A percentile compares a stretch with the other conserved stretches of the same genome.
Conservation (phyloP, 192 early-diverging fungal genomes). For the Backusella liffmaniae region DNA sequence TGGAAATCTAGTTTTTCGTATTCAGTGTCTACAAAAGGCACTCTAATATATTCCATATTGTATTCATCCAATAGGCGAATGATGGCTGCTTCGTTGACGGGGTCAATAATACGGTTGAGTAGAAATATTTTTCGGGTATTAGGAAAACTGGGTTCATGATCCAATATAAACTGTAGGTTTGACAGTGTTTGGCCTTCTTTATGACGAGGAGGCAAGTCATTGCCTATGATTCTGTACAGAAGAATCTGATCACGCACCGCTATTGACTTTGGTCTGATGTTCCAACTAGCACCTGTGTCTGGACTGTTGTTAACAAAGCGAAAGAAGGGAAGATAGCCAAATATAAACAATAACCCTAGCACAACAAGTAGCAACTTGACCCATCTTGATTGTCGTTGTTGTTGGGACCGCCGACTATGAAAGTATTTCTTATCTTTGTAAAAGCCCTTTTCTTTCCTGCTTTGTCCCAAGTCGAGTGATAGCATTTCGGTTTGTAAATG, state of each 20-base stretch:
- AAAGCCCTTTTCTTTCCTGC: constrained; percentile 2
- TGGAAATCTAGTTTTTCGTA: constrained; percentile 56
- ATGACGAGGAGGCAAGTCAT: constrained; percentile 63
- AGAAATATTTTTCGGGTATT: constrained; percentile 59
- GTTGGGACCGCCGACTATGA: background rate
- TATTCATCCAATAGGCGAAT: constrained; percentile 50
- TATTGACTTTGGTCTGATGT: background rate
- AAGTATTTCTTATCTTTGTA: constrained; percentile 21
- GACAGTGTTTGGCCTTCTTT: constrained; percentile 58
- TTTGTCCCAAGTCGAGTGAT: constrained; percentile 14
- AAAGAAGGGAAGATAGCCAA: constrained; percentile 12
- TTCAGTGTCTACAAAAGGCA: constrained; percentile 54
- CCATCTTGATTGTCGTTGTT: constrained; percentile 11
- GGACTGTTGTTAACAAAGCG: background rate
- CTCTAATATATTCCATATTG: constrained; percentile 51
- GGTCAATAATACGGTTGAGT: constrained; percentile 60
- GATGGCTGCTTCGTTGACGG: constrained; percentile 51
- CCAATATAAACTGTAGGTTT: constrained; percentile 58
- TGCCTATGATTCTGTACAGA: constrained; percentile 58
- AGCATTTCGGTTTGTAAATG: constrained; percentile 12
- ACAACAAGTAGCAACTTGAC: constrained; percentile 13
- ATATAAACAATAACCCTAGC: background rate
- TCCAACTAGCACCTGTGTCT: background rate
- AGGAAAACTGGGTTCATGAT: constrained; percentile 56
- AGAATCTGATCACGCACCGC: constrained; percentile 39